Percentiles rank a stretch among this genome's conserved stretches.
Conservation (phyloP, 2,329 filamentous ascomycete species). For the Xylariaceae sp. region DNA sequence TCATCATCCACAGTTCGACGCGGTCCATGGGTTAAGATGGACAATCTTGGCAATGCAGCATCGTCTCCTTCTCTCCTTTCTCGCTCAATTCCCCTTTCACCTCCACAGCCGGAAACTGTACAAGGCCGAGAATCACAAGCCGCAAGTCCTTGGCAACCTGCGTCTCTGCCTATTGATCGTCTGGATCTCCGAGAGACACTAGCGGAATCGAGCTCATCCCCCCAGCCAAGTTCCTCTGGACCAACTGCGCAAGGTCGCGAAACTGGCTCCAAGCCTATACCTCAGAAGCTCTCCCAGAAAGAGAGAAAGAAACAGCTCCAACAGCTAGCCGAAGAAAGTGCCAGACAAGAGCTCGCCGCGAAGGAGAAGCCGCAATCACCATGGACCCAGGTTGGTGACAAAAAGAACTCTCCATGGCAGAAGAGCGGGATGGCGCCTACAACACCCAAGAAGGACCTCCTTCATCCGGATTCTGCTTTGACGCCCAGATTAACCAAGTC, state of each 20-base stretch:
- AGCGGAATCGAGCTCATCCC: constrained; percentile 46
- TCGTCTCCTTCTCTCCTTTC: constrained; percentile 15
- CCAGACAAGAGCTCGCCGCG: constrained; percentile 33
- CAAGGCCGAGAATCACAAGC: constrained; percentile 20
- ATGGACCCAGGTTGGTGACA: constrained; percentile 42
- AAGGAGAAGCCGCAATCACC: constrained; percentile 36
- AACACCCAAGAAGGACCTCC: constrained; percentile 46
- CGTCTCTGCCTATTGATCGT: constrained; percentile 54
- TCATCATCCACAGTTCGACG: constrained; percentile 36
- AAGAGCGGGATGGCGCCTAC: constrained; percentile 45
- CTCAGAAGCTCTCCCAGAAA: constrained; percentile 76
- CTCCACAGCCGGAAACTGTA: constrained; percentile 8
- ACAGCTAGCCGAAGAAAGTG: constrained; percentile 49
- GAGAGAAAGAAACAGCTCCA: constrained; percentile 82
- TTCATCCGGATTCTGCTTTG: constrained; percentile 34
- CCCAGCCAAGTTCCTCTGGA: constrained; percentile 50
- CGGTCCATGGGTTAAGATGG: constrained; percentile 33
- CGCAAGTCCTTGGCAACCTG: constrained; percentile 45
- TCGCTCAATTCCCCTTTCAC: constrained; percentile 5
- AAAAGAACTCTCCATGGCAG: constrained; percentile 61
- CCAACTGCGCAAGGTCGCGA: constrained; percentile 49
- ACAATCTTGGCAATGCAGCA: constrained; percentile 3
- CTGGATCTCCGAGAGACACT: constrained; percentile 75
- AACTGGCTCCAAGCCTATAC: constrained; percentile 34
- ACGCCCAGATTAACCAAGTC: constrained; percentile 30